Conservation (phyloP, 2,329 filamentous ascomycete genomes). For the Venturia pyrina region DNA sequence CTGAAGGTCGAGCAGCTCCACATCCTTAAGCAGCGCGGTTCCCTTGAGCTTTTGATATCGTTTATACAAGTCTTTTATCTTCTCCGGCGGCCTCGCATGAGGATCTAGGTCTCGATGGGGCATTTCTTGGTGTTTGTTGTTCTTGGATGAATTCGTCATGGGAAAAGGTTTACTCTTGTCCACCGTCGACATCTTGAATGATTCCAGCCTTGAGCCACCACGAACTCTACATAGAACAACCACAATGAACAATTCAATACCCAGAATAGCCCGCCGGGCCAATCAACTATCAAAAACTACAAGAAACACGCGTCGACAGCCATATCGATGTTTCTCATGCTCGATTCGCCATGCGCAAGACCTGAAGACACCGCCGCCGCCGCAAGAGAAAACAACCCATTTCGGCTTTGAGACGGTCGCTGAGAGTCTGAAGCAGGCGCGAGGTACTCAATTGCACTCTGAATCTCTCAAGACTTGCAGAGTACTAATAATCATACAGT, state of each 20-base stretch:
- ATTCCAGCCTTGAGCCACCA: background rate
- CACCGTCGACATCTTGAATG: too few relatives aligned
- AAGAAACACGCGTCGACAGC: background rate
- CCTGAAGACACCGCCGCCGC: slow-evolving; percentile 30
- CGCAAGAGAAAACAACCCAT: slow-evolving; percentile 57
- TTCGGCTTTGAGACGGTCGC: slow-evolving; percentile 84
- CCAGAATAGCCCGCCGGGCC: slow-evolving; percentile 1
- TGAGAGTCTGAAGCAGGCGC: slow-evolving; percentile 65
- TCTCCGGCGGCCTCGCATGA: slow-evolving; percentile 64
- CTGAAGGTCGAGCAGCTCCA: slow-evolving; percentile 33
- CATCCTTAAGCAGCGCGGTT: slow-evolving; percentile 39
- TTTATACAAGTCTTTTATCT: slow-evolving; percentile 66
- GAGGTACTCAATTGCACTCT: slow-evolving; percentile 35
- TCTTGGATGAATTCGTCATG: background rate
- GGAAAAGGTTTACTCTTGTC: too few relatives aligned
- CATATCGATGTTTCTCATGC: slow-evolving; percentile 39
- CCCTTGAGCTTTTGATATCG: slow-evolving; percentile 52
- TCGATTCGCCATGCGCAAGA: slow-evolving; percentile 30
- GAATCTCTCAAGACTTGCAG: background rate
- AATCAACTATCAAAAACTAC: background rate
- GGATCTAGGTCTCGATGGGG: slow-evolving; percentile 49
- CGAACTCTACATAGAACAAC: background rate
- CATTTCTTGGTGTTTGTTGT: background rate
- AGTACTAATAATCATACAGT: slow-evolving; percentile 39
- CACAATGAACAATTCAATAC: slow-evolving; percentile 10